A percentile compares a stretch with the other conserved stretches of the same genome.
phyloP scores from a whole-genome alignment of 2,329 filamentous ascomycete species.

The Plectosphaerella plurivora region DNA sequence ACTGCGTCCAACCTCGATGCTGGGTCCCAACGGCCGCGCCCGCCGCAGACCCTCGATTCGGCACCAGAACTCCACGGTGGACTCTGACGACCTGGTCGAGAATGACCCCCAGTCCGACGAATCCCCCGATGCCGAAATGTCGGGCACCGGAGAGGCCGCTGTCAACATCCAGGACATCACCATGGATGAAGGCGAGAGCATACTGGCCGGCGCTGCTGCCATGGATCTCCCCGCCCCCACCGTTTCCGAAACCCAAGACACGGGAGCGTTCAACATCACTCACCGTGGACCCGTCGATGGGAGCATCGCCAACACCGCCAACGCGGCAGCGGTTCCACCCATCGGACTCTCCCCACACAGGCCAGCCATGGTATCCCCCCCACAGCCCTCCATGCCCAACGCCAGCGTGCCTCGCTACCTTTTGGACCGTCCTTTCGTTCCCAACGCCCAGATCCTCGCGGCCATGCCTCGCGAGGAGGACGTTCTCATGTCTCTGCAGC shows the following conservation, averaged over 20 bases:
- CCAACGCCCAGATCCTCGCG: slow-evolving; percentile 71
- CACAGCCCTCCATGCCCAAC: slow-evolving; percentile 67
- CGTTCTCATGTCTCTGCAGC: slow-evolving; percentile 94
- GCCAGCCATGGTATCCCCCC: slow-evolving; percentile 64
- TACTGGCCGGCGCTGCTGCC: slow-evolving; percentile 65
- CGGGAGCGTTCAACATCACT: slow-evolving; percentile 90
- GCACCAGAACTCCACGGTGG: slow-evolving; percentile 86
- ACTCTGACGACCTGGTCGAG: slow-evolving; percentile 79
- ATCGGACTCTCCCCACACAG: slow-evolving; percentile 72
- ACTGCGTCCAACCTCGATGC: slow-evolving; percentile 47
- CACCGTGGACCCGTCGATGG: slow-evolving; percentile 81
- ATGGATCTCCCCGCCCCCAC: slow-evolving; percentile 73
- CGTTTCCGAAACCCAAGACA: slow-evolving; percentile 79
- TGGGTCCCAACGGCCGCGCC: slow-evolving; percentile 48
- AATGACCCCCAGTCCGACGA: slow-evolving; percentile 81
- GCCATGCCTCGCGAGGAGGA: slow-evolving; percentile 97
- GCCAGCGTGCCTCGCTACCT: slow-evolving; percentile 75
- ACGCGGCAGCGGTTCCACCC: slow-evolving; percentile 59
- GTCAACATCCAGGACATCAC: slow-evolving; percentile 81
- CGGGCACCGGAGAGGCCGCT: slow-evolving; percentile 71
- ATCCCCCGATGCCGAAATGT: slow-evolving; percentile 70
- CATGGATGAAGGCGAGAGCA: slow-evolving; percentile 75
- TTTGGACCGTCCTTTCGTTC: slow-evolving; percentile 66
- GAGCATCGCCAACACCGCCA: slow-evolving; percentile 71
- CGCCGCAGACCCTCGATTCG: slow-evolving; percentile 79